Percentiles rank a stretch among this genome's conserved stretches.
These are phyloP conservation scores for Carpinus viminea DNA, from an alignment of 306 rosid species.

Conservation along the genomic window DNA sequence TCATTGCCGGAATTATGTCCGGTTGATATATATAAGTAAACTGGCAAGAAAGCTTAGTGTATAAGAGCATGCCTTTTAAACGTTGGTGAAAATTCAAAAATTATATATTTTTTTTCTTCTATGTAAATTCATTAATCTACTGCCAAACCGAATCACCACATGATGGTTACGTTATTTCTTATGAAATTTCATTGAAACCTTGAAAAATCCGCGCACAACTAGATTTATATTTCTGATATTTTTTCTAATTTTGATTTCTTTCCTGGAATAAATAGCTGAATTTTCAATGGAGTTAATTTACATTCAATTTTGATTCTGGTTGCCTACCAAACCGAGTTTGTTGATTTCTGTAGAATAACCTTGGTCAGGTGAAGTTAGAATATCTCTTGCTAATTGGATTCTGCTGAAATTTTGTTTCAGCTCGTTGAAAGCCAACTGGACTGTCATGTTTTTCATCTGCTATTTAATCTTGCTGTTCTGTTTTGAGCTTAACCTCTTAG, in stretches of 20 bases:
- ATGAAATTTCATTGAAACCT: not conserved
- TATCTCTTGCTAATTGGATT: not conserved
- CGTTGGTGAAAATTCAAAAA: not conserved
- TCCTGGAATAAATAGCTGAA: not conserved
- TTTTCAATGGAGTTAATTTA: not conserved
- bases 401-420: not conserved
- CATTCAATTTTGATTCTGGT: not conserved
- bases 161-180: not conserved
- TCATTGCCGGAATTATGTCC: not conserved
- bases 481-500: slow-evolving; percentile 12
- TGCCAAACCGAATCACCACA: not conserved
- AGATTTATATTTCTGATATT: not conserved
- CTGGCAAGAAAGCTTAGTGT: not conserved
- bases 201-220: not conserved
- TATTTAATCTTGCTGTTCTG: not conserved
- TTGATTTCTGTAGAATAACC: not conserved
- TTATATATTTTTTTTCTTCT: not conserved
- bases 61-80: not conserved
- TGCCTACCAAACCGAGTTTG: not conserved
- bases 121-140: not conserved
- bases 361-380: not conserved
- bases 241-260: not conserved
- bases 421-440: not conserved
- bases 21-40: not conserved
- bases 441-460: not conserved